Evolutionary conservation across 192 early-diverging fungal species (phyloP), one percentile per base, ranked within the genome.

Genomic region (Thamnidium elegans): DNA sequence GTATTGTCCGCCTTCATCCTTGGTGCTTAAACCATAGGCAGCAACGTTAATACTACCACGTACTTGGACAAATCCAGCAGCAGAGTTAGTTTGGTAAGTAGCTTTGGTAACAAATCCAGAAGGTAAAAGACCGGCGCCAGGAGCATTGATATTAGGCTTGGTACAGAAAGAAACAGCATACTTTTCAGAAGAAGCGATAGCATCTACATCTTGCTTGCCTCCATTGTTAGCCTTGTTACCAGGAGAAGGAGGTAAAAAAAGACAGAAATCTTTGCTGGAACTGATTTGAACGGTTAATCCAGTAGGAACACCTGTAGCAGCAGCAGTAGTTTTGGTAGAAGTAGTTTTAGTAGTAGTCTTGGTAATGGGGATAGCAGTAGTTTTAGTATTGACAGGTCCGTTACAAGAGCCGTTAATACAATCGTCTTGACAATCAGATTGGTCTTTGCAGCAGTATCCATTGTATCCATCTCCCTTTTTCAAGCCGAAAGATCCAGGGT

Each of bases 101-200:
- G 67, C 72, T 30, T 66, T 53, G 6, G 26, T 44, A 20, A 74
- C 68, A 20, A 68, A 74, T 4, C 72, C 72, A 44, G 17, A 7
- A 44, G 72, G 67, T 45, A 84, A 72, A 11, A 72, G 26, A 20
- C 58, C 63, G 23, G 79, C 74, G 31, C 65, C 67, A 30, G 76
- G 76, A 46, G 76, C 77, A 55, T 69, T 62, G 14, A 69, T 5
- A 17, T 65, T 55, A 5, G 62, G 43, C 2, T 50, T 39, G 17
- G 78, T 80, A 59, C 82, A 84, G 67, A 84, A 84, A 32, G 78
- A 62, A 4, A 77, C 59, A 46, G 76, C 82, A 8, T 53, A 20
- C 42, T 73, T 68, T 63, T 84, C 82, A 34, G 62, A 78, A 7
- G 50, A 51, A 10, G 80, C 73, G 62, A 84, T 81, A 14, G 71